These are phyloP conservation scores for Cetradonia linearis DNA, from an alignment of 495 filamentous ascomycete genomes.

Conservation along the genomic window DNA sequence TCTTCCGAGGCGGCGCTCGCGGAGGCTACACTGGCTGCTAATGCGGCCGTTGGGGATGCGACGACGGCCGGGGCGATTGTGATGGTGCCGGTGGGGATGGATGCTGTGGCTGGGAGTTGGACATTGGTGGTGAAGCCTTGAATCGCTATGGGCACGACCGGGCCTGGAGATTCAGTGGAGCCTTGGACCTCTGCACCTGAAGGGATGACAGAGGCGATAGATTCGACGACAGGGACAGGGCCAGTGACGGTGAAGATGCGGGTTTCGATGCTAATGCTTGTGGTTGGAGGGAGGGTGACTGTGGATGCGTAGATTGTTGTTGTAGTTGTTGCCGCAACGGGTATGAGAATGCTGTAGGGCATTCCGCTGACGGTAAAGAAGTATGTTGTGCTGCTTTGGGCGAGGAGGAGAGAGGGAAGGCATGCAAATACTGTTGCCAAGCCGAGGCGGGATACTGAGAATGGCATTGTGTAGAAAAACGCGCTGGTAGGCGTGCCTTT, in stretches of 20 bases:
- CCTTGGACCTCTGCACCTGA: conserved; percentile 10
- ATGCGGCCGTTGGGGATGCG: conserved; percentile 1
- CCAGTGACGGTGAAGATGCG: conserved; percentile 19
- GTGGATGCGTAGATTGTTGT: conserved; percentile 17
- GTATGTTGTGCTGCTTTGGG: conserved; percentile 19
- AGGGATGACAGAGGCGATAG: conserved; percentile 8
- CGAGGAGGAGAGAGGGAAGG: conserved; percentile 16
- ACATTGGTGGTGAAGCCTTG: conserved; percentile 12
- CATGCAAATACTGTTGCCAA: conserved; percentile 6
- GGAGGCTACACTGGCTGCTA: not conserved
- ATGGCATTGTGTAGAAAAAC: conserved; percentile 20
- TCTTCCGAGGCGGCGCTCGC: conserved; percentile 17
- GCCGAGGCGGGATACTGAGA: conserved; percentile 18
- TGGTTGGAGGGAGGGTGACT: conserved; percentile 12
- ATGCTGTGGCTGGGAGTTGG: conserved; percentile 13
- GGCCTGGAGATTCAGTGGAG: conserved; percentile 15
- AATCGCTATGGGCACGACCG: conserved; percentile 17
- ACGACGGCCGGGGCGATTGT: conserved; percentile 13
- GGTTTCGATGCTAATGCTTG: conserved; percentile 17
- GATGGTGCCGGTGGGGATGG: conserved; percentile 15
- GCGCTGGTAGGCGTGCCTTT: not conserved
- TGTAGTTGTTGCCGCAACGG: conserved; percentile 14
- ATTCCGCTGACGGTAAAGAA: conserved; percentile 17
- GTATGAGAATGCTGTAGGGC: conserved; percentile 17
- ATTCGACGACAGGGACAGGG: conserved; percentile 11